Evolutionary conservation across 352 stramenopile species (phyloP), one percentile per base, ranked within the genome.

Genomic region (Phytophthora uliginosa): DNA sequence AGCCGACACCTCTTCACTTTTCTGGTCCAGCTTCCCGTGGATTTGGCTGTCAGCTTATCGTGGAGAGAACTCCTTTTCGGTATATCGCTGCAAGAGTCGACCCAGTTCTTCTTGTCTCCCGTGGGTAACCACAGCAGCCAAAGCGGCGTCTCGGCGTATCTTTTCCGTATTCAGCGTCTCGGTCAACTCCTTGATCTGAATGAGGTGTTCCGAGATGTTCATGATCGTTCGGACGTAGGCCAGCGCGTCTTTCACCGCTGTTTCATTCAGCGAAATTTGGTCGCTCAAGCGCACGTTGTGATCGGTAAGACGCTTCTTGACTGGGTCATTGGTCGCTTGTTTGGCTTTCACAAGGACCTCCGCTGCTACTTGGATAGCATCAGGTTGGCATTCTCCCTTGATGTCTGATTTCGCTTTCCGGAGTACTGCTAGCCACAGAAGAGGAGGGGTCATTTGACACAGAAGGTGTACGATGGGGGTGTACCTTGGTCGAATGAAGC

Each of bases 71-170:
- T 40, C 34, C 34, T 8, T 40, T 40, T 13, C 34, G 10, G 34
- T 17, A 10, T 10, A 40, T 40, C 34, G 34, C 34, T 40, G 34
- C 34, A 15, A 40, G 34, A 40, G 34, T 13, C 34, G 42, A 17
- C 45, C 22, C 2, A 61, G 48, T 31, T 68, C 61, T 28, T 36
- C 38, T 33, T 26, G 51, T 36, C 42, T 50, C 15, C 24, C 51
- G 55, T n/a, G 56, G 18, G 28, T 66, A 22, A 61, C 33, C 15
- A 69, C 52, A 62, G 52, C 62, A 62, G 38, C 38, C 13, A 68
- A 38, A 18, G 61, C 61, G 28, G 48, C 34, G 22, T 67, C 50
- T 28, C 61, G 50, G 10, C 51, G 48, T 18, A 13, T 7, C 40
- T 47, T 47, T 18, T 47, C 13, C 40, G 40, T 59, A 13, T 68